A percentile compares a stretch with the other conserved stretches of the same genome.
These are phyloP conservation scores for Colletotrichum magnum DNA, from an alignment of 2,329 filamentous ascomycete genomes.

Conservation along the genomic window DNA sequence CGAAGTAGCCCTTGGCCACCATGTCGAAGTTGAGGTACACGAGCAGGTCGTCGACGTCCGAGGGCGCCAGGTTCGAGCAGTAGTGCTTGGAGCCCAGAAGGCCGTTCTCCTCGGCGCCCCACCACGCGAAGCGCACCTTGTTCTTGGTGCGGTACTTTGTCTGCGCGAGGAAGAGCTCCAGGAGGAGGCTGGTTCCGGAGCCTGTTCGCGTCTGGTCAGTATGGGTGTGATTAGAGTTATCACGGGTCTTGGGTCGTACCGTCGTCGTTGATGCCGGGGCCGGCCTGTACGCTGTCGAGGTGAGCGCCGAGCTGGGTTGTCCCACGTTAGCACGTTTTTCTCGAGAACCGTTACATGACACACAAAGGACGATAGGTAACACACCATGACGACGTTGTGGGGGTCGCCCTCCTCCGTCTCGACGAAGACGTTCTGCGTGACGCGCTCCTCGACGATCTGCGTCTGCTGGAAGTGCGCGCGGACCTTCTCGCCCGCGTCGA, in stretches of 20 bases:
- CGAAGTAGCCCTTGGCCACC: constrained; percentile 54
- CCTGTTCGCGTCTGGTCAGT: constrained; percentile 41
- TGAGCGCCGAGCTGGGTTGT: constrained; percentile 55
- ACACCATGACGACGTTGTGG: constrained; percentile 55
- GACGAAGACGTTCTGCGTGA: constrained; percentile 61
- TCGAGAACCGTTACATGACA: no score
- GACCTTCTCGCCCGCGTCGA: constrained; percentile 55
- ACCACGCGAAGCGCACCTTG: constrained; percentile 60
- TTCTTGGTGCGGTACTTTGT: constrained; percentile 52
- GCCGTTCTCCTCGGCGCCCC: constrained; percentile 62
- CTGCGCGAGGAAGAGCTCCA: constrained; percentile 58
- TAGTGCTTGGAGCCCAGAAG: constrained; percentile 54
- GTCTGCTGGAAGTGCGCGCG: constrained; percentile 53
- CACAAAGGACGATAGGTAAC: background rate
- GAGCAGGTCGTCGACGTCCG: constrained; percentile 54
- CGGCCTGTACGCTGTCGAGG: constrained; percentile 59
- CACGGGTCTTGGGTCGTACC: constrained; percentile 38
- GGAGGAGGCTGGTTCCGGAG: constrained; percentile 56
- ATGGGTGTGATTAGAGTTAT: no score
- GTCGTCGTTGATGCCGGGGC: constrained; percentile 63
- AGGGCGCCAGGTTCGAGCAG: constrained; percentile 50
- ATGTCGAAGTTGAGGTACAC: constrained; percentile 60
- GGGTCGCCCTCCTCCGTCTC: constrained; percentile 61
- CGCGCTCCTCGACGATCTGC: constrained; percentile 54
- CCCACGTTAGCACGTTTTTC: background rate